These are phyloP conservation scores for Escovopsis sp. DNA, from an alignment of 2,329 filamentous ascomycete species.

Conservation along the genomic window DNA sequence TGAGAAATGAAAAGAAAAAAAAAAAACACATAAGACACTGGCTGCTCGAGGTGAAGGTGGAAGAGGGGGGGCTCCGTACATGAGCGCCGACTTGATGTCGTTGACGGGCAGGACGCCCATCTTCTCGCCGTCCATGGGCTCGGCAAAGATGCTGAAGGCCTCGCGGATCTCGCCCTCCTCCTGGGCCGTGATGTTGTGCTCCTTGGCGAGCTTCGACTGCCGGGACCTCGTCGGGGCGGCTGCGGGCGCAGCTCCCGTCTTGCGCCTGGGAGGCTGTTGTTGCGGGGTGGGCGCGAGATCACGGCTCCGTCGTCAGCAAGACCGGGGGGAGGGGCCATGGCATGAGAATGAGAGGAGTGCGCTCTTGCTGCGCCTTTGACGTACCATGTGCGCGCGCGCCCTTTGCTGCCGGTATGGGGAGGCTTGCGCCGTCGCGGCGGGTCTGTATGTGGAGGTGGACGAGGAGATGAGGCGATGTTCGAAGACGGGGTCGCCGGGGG, in stretches of 20 bases:
- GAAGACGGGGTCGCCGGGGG: not conserved
- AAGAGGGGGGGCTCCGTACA: constrained; percentile 35
- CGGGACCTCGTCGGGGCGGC: constrained; percentile 29
- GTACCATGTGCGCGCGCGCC: not conserved
- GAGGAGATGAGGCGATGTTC: not conserved
- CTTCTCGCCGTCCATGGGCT: constrained; percentile 57
- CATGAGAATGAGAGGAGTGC: not conserved
- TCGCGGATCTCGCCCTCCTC: constrained; percentile 87
- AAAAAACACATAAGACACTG: no score
- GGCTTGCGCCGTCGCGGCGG: not conserved
- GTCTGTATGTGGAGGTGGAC: not conserved
- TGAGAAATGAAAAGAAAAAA: not conserved
- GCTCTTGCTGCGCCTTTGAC: not conserved
- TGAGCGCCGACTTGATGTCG: constrained; percentile 57
- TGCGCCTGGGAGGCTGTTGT: constrained; percentile 38
- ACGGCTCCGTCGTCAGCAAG: not conserved
- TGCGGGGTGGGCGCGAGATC: not conserved
- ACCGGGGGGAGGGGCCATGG: not conserved
- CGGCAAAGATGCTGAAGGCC: constrained; percentile 70
- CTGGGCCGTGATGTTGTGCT: constrained; percentile 69
- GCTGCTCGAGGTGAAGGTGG: not conserved
- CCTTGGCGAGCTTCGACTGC: constrained; percentile 80
- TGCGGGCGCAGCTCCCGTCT: constrained; percentile 18
- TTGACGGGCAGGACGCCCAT: constrained; percentile 52
- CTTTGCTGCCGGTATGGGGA: not conserved